Evolutionary conservation across 352 stramenopile genomes (phyloP).

Genomic region (Aphanomyces astaci): DNA sequence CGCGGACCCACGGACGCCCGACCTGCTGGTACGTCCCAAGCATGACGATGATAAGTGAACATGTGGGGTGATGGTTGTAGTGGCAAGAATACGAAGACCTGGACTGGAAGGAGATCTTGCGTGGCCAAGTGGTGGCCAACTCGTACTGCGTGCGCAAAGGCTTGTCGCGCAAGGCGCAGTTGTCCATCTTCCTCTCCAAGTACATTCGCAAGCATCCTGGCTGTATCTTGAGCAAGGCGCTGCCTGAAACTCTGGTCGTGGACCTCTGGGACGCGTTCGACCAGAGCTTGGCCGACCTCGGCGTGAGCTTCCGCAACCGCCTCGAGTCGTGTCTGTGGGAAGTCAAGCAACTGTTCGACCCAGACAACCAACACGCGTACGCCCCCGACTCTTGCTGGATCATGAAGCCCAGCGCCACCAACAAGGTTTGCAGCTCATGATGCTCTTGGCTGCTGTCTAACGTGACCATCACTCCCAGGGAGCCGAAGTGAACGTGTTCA

Average conservation of each 20-base stretch:
- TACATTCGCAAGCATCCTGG: constrained; percentile 55
- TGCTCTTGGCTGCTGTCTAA: too few relatives aligned
- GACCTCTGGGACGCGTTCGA: constrained; percentile 70
- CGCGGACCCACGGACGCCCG: background rate
- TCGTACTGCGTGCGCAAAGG: constrained; percentile 64
- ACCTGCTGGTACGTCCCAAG: background rate
- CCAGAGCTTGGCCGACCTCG: constrained; percentile 44
- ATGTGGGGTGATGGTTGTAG: constrained; percentile 25
- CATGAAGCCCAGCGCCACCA: constrained; percentile 65
- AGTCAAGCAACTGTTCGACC: constrained; percentile 39
- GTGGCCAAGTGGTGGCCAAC: constrained; percentile 47
- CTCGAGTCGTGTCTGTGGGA: constrained; percentile 55
- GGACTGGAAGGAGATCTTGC: constrained; percentile 47
- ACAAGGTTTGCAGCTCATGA: constrained; percentile 32
- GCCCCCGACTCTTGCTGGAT: constrained; percentile 34
- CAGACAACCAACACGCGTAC: constrained; percentile 26
- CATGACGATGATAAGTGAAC: background rate
- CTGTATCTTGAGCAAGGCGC: constrained; percentile 38
- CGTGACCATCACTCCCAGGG: constrained; percentile 21
- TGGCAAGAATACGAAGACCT: constrained; percentile 63
- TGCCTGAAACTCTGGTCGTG: constrained; percentile 51
- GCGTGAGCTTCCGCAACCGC: constrained; percentile 47
- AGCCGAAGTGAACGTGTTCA: constrained; percentile 54
- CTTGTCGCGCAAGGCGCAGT: constrained; percentile 57
- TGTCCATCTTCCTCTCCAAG: constrained; percentile 59